Evolutionary conservation across 179 eudicot genomes (phyloP).

Genomic region (Nepenthes alata): DNA sequence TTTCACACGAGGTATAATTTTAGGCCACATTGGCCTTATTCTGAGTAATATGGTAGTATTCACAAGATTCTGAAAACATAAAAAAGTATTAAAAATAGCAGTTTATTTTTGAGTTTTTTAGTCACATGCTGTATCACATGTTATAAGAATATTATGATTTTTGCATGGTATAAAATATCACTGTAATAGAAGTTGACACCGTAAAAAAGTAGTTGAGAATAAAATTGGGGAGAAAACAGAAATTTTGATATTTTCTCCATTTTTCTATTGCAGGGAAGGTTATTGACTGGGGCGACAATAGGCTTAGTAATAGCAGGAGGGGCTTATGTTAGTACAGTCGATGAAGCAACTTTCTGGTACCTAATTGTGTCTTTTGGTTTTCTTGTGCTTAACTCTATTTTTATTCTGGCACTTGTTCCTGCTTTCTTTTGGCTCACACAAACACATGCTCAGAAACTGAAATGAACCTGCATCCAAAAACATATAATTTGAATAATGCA

Average conservation of each 20-base stretch:
- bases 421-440: background rate
- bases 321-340: slow-evolving; percentile 97
- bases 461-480: too few relatives aligned
- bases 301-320: slow-evolving; percentile 85
- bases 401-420: background rate
- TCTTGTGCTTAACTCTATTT: background rate
- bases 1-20: too few relatives aligned
- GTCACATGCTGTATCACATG: too few relatives aligned
- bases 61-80: too few relatives aligned
- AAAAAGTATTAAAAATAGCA: too few relatives aligned
- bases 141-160: background rate
- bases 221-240: too few relatives aligned
- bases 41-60: too few relatives aligned
- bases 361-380: background rate
- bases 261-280: slow-evolving; percentile 45
- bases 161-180: background rate
- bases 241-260: background rate
- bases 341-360: slow-evolving; percentile 98
- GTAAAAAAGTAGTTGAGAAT: background rate
- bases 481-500: too few relatives aligned
- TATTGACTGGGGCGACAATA: slow-evolving; percentile 66
- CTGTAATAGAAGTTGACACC: background rate
- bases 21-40: too few relatives aligned
- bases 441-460: too few relatives aligned
- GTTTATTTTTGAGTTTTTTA: too few relatives aligned